Evolutionary conservation across 1,139 yeast species (phyloP).

Genomic region (Candida pseudoviswanathii): DNA sequence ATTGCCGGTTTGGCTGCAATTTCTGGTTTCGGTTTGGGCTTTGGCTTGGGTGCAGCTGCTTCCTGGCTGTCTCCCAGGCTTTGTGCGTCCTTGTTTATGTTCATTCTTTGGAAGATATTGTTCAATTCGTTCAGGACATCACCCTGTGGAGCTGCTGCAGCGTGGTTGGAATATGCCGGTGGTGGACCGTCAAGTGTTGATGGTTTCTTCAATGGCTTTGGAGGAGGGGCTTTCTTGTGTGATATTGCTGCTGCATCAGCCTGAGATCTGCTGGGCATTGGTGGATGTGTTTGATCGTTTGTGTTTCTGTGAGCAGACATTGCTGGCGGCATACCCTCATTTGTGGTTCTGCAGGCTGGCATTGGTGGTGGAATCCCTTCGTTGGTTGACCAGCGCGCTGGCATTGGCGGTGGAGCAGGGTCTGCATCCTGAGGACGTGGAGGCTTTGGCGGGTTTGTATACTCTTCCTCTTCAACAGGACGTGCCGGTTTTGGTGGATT

Average conservation of each 20-base stretch:
- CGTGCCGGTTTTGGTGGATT: slow-evolving; percentile 16
- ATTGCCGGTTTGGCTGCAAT: slow-evolving; percentile 16
- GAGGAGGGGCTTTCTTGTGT: slow-evolving; percentile 37
- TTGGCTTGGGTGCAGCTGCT: background rate
- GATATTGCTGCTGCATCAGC: slow-evolving; percentile 5
- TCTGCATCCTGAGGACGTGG: slow-evolving; percentile 6
- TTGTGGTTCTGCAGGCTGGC: background rate
- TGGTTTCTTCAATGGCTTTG: slow-evolving; percentile 40
- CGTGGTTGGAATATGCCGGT: slow-evolving; percentile 6
- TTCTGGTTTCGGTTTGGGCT: slow-evolving; percentile 14
- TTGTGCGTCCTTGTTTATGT: slow-evolving; percentile 8
- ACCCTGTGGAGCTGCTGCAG: slow-evolving; percentile 12
- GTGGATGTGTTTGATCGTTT: slow-evolving; percentile 6
- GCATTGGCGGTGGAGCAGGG: slow-evolving; percentile 7
- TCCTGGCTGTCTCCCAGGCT: slow-evolving; percentile 2
- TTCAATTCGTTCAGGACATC: slow-evolving; percentile 17
- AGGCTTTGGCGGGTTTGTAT: slow-evolving; percentile 15
- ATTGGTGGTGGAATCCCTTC: slow-evolving; percentile 1
- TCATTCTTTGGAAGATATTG: slow-evolving; percentile 14
- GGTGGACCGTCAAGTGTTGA: slow-evolving; percentile 17
- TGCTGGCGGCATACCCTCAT: background rate
- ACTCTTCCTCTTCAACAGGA: slow-evolving; percentile 6
- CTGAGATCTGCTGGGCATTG: background rate
- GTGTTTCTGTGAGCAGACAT: slow-evolving; percentile 2
- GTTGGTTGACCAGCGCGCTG: background rate